phyloP scores from a whole-genome alignment of 805 yeast genomes.

The Metschnikowia peoriensis region DNA sequence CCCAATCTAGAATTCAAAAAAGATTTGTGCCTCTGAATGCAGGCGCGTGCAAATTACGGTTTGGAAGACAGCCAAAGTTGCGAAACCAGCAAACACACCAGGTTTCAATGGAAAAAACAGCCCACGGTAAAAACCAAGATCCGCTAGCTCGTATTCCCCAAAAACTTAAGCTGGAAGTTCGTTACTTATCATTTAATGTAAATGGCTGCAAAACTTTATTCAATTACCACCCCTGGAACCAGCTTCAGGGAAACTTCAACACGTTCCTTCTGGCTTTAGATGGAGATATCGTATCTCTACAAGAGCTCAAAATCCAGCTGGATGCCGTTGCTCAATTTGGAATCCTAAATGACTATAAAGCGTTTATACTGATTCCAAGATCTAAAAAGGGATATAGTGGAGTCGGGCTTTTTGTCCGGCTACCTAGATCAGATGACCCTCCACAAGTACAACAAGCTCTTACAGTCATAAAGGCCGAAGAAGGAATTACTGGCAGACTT shows the following conservation, averaged over 20 bases:
- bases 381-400: slow-evolving; percentile 85
- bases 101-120: not conserved
- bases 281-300: slow-evolving; percentile 81
- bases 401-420: slow-evolving; percentile 76
- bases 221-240: slow-evolving; percentile 82
- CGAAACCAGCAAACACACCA: not conserved
- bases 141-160: slow-evolving; percentile 15
- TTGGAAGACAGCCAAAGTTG: not conserved
- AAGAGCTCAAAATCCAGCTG: slow-evolving; percentile 68
- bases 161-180: slow-evolving; percentile 20
- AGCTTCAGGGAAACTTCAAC: slow-evolving; percentile 36
- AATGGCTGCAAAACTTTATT: slow-evolving; percentile 80
- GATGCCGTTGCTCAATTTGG: slow-evolving; percentile 38
- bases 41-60: not conserved
- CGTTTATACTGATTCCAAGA: slow-evolving; percentile 68
- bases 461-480: slow-evolving; percentile 73
- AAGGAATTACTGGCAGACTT: slow-evolving; percentile 80
- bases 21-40: not conserved
- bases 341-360: slow-evolving; percentile 52
- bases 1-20: not conserved
- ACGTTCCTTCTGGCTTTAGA: slow-evolving; percentile 51
- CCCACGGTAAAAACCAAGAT: not conserved
- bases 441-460: slow-evolving; percentile 34
- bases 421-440: slow-evolving; percentile 46
- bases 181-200: slow-evolving; percentile 76